Evolutionary conservation across 257 asterid species (phyloP).

Genomic region (Euphrasia confusa): DNA sequence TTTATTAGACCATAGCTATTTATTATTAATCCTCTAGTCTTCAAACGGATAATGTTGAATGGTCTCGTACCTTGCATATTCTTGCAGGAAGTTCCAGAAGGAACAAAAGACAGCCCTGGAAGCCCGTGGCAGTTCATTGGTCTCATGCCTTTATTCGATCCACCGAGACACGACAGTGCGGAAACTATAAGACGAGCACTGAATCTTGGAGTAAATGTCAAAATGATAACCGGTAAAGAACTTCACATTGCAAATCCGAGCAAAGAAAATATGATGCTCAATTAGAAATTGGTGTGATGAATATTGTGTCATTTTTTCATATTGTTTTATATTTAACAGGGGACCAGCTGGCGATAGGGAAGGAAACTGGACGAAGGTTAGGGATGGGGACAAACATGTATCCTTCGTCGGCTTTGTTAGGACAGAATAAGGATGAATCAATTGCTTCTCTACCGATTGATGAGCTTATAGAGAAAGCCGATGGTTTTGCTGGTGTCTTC

Average conservation of each 20-base stretch:
- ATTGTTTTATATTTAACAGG: constrained; percentile 40
- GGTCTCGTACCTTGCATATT: constrained; percentile 5
- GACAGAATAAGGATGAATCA: constrained; percentile 93
- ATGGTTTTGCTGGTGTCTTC: constrained; percentile 98
- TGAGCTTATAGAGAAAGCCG: constrained; percentile 96
- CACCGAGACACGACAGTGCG: constrained; percentile 95
- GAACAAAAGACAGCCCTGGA: constrained; percentile 74
- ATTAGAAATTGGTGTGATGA: constrained; percentile 1
- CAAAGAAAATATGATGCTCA: background rate
- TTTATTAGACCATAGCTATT: background rate
- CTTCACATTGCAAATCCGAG: constrained; percentile 10
- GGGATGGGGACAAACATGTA: constrained; percentile 99
- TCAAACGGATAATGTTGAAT: constrained; percentile 6
- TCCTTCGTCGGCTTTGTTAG: constrained; percentile 92
- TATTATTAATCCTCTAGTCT: background rate
- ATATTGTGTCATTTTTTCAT: background rate
- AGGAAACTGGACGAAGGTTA: constrained; percentile 92
- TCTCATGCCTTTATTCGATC: constrained; percentile 92
- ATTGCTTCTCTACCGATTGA: constrained; percentile 90
- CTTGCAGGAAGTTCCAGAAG: constrained; percentile 82
- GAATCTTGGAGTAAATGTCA: constrained; percentile 86
- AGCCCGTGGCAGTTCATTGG: constrained; percentile 92
- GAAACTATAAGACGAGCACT: constrained; percentile 84
- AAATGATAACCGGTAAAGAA: constrained; percentile 79
- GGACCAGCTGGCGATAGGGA: constrained; percentile 95